phyloP scores from a whole-genome alignment of 306 rosid genomes.

The Lathyrus tuberosus region DNA sequence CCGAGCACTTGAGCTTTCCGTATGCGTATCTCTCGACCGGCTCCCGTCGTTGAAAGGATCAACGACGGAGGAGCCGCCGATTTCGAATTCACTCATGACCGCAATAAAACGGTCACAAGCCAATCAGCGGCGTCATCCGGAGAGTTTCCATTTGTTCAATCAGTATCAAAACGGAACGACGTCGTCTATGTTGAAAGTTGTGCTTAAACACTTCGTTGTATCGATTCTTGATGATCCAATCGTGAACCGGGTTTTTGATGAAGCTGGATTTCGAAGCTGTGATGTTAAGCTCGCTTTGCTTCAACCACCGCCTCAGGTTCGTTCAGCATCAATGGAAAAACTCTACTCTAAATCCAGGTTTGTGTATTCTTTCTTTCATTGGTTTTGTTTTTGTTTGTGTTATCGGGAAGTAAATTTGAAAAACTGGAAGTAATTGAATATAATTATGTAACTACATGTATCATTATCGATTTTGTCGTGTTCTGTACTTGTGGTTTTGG shows the following conservation, averaged over 20 bases:
- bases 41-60: conserved; percentile 52
- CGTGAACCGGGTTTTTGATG: conserved; percentile 85
- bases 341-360: conserved; percentile 76
- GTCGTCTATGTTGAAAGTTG: conserved; percentile 52
- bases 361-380: conserved; percentile 5
- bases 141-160: conserved; percentile 61
- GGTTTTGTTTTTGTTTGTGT: not conserved
- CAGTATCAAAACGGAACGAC: conserved; percentile 61
- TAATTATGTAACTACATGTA: not conserved
- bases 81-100: conserved; percentile 88
- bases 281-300: conserved; percentile 72
- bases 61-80: conserved; percentile 71
- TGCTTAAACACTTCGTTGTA: conserved; percentile 72
- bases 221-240: conserved; percentile 91
- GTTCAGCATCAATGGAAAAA: conserved; percentile 51
- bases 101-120: conserved; percentile 93
- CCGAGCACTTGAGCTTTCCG: conserved; percentile 80
- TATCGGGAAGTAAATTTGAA: not conserved
- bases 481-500: conserved; percentile 1
- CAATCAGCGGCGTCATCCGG: conserved; percentile 83
- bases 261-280: conserved; percentile 79
- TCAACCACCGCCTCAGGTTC: conserved; percentile 48
- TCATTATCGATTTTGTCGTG: not conserved
- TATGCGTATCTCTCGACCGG: conserved; percentile 80
- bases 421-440: not conserved